Base-by-base conservation (phyloP, 257 asterid genomes). In the Solanum etuberosum region DNA sequence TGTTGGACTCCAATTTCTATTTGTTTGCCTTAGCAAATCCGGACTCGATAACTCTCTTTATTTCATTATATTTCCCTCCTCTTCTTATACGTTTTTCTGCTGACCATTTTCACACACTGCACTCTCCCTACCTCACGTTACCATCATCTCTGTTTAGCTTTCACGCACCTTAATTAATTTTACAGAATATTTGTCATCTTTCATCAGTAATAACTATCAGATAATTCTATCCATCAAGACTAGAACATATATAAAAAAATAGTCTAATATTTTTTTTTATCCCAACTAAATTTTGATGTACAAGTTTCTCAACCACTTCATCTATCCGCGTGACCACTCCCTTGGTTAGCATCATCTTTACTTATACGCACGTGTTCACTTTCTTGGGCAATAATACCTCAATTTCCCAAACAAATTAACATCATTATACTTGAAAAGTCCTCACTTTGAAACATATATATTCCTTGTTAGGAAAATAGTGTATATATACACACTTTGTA, bases 91-190 rank as follows among this genome's bases (percentile, higher is more conserved):
- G 3, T 31, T 23, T 76, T 87, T 87, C n/a, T 90, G 95, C 96
- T 94, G 93, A 92, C 94, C 92, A 91, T 54, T 91, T 88, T 90
- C 88, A 31, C 29, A 37, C 32, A 67, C 90, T 78, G 65, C 63
- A 54, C 63, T 54, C 10, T 18, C n/a, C 63, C n/a, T 54, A 10
- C n/a, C 63, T 54, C 88, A 92, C 76, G 23, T 90, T 93, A 90
- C 92, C 63, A 46, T 29, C 7, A 27, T 8, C 40, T 16, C 0
- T 1, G 21, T 0, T 0, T 51, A 51, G 9, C 23, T 51, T 51
- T 16, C 0, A 0, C 1, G 1, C 4, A 16, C 0, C 7, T 18
- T 0, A 6, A 54, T 3, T 54, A 18, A 54, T 54, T 18, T 18
- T 18, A 54, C 16, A 2, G 4, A 0, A 54, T 18, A 6, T 18